Evolutionary conservation across 768 basidiomycete species (phyloP), one percentile per base, ranked within the genome.

Genomic region (Sistotremastrum niveocremeum): DNA sequence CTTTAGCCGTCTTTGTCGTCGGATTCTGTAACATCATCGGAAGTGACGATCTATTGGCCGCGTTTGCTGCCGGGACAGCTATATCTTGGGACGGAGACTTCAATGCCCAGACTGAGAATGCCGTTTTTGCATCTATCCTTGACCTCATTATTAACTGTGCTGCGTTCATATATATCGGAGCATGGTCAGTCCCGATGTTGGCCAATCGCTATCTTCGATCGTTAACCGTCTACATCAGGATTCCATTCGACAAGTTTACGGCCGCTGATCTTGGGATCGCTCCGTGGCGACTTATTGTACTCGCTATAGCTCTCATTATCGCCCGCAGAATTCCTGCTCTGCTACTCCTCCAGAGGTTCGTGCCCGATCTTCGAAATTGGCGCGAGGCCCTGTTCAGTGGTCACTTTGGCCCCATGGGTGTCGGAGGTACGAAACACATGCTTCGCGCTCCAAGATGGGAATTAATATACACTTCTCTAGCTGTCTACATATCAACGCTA

Each of bases 31-130:
- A 78, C 41, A 74, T 85, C 0, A 63, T 94, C 29, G 90, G 87
- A 4, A 84, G 73, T 44, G 90, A 94, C 54, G 90, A 94, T 57
- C 72, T 98, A 7, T 65, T 98, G 37, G 93, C 89, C 2, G 79
- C 87, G 0, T 98, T 95, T 57, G 83, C 84, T 42, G 80, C 79
- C 54, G 84, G 20, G 20, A 20, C 20, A 20, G 87, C 93, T 2
- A 83, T 97, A 52, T 87, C 87, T 5, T 93, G 87, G 89, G 90
- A 94, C 60, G 85, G 79, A 3, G 70, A 86, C 53, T 85, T 85
- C 65, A 83, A 85, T 53, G 63, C 64, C 12, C 79, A 87, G 49
- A 87, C 77, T 0, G 85, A 93, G 62, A 79, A 84, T 51, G 86
- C 90, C 47, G 69, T 77, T 7, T 97, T 99, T 59, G 82, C 88